Conservation (phyloP, 73 alveolate species). For the Urostyla sp. region DNA sequence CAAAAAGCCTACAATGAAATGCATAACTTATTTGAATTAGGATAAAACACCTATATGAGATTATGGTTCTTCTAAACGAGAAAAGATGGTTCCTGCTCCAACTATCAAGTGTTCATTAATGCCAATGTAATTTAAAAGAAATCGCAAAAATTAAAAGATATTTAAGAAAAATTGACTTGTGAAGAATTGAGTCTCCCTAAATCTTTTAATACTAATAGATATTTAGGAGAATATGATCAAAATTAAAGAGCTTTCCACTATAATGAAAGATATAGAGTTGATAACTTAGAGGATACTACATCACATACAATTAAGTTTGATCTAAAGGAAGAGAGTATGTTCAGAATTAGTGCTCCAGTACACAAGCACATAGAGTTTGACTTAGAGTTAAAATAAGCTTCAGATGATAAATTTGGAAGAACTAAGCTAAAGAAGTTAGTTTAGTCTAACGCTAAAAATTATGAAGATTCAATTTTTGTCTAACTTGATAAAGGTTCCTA, state of each 20-base stretch:
- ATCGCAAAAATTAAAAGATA: background rate
- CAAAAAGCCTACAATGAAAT: slow-evolving; percentile 36
- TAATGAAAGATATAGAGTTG: slow-evolving; percentile 40
- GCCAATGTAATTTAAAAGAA: background rate
- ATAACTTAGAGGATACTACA: slow-evolving; percentile 5
- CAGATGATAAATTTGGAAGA: background rate
- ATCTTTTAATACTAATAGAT: background rate
- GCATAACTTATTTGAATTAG: slow-evolving; percentile 13
- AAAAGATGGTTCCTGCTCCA: slow-evolving; percentile 33
- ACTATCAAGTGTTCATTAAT: slow-evolving; percentile 3
- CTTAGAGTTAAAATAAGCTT: slow-evolving; percentile 1
- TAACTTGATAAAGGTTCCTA: slow-evolving; percentile 9
- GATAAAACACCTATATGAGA: background rate
- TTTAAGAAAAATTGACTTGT: background rate
- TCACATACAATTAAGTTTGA: slow-evolving; percentile 20
- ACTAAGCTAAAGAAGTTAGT: background rate
- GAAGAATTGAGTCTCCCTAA: slow-evolving; percentile 6
- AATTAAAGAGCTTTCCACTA: slow-evolving; percentile 23
- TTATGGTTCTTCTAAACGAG: slow-evolving; percentile 11
- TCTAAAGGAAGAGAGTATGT: background rate
- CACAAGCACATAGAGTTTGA: slow-evolving; percentile 45
- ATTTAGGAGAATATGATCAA: background rate
- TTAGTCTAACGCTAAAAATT: slow-evolving; percentile 13
- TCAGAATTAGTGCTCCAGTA: slow-evolving; percentile 9
- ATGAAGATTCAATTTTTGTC: slow-evolving; percentile 38